Evolutionary conservation across 1,284 basidiomycete species (phyloP).

Genomic region (Puccinia coronata): DNA sequence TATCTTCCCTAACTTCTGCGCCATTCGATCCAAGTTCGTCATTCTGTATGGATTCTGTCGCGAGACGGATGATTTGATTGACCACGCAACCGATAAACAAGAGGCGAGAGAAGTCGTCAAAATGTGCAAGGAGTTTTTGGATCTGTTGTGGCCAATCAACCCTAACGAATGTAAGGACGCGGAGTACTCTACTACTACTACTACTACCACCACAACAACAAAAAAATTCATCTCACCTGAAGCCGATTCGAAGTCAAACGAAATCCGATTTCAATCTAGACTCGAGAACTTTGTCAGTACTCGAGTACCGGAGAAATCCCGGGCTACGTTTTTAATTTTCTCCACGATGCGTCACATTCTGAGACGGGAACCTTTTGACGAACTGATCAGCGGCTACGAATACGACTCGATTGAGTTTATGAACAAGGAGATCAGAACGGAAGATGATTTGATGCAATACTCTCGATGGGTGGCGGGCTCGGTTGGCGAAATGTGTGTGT

Average conservation of each 20-base stretch:
- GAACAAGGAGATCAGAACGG: slow-evolving; percentile 58
- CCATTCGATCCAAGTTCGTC: slow-evolving; percentile 36
- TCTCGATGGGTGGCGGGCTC: slow-evolving; percentile 61
- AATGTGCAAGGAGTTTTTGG: slow-evolving; percentile 51
- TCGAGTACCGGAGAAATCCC: slow-evolving; percentile 51
- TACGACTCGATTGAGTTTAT: slow-evolving; percentile 57
- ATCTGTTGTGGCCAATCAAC: slow-evolving; percentile 51
- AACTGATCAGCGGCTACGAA: slow-evolving; percentile 60
- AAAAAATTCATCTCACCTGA: slow-evolving; percentile 26
- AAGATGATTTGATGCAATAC: slow-evolving; percentile 60
- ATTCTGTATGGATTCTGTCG: slow-evolving; percentile 55
- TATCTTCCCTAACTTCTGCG: slow-evolving; percentile 50
- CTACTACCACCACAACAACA: no score
- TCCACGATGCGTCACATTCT: slow-evolving; percentile 57
- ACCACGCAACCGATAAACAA: slow-evolving; percentile 52
- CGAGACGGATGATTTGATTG: slow-evolving; percentile 57
- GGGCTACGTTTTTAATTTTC: slow-evolving; percentile 59
- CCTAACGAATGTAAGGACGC: neutral
- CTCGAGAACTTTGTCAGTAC: slow-evolving; percentile 51
- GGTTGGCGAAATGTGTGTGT: slow-evolving; percentile 61
- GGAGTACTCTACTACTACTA: no score
- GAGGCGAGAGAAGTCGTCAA: slow-evolving; percentile 51
- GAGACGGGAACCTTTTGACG: slow-evolving; percentile 60
- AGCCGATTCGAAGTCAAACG: slow-evolving; percentile 29
- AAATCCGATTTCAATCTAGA: slow-evolving; percentile 42